phyloP scores from a whole-genome alignment of 2,329 filamentous ascomycete species.

The Lecanicillium sp. region DNA sequence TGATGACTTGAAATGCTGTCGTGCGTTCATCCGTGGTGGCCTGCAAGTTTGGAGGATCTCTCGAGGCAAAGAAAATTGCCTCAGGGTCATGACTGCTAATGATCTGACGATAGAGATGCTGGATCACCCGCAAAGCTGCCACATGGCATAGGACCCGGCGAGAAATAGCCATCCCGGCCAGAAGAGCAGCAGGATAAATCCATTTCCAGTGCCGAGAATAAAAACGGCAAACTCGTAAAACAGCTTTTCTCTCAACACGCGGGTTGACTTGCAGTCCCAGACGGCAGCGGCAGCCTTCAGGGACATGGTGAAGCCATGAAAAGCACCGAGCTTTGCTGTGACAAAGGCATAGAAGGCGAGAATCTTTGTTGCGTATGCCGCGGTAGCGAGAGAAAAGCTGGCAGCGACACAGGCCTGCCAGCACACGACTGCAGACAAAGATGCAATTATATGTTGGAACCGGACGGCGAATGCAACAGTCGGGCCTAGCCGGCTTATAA shows the following conservation, averaged over 20 bases:
- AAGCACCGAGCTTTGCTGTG: conserved; percentile 20
- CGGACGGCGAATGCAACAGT: conserved; percentile 24
- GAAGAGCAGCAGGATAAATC: conserved; percentile 40
- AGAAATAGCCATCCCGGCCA: conserved; percentile 50
- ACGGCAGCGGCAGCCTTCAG: conserved; percentile 17
- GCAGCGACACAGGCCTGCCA: conserved; percentile 22
- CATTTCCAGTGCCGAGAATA: conserved; percentile 41
- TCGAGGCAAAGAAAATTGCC: too few species aligned
- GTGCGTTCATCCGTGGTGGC: too few species aligned
- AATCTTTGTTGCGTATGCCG: conserved; percentile 17
- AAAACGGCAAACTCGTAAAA: conserved; percentile 44
- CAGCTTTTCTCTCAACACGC: conserved; percentile 34
- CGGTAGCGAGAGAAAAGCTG: conserved; percentile 15
- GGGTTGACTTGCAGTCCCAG: conserved; percentile 29
- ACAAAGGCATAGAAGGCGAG: conserved; percentile 18
- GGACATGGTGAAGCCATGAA: conserved; percentile 21
- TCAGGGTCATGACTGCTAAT: too few species aligned
- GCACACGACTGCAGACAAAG: conserved; percentile 21
- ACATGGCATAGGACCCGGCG: conserved; percentile 25
- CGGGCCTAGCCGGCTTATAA: conserved; percentile 25
- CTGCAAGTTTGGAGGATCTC: too few species aligned
- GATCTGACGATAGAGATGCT: too few species aligned
- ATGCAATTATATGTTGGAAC: conserved; percentile 25
- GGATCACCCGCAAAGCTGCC: conserved; percentile 26
- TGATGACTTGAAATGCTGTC: too few species aligned